Evolutionary conservation across 2,329 filamentous ascomycete species (phyloP).

Genomic region (Botrytis byssoidea): DNA sequence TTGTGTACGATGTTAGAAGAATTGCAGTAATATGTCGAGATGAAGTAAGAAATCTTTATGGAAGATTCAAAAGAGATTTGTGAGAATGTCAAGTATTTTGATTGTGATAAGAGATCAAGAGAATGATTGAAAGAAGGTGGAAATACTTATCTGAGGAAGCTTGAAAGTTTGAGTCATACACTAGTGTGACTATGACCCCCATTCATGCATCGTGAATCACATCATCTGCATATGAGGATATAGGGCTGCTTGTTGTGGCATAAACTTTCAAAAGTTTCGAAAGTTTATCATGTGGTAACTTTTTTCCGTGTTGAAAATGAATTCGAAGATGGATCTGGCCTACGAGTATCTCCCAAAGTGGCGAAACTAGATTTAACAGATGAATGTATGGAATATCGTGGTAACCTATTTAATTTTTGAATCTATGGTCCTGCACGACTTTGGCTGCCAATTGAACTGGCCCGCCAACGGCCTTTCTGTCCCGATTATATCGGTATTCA

Average conservation of each 20-base stretch:
- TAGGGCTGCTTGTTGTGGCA: neutral
- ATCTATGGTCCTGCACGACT: neutral
- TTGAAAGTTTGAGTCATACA: constrained; percentile 1
- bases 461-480: neutral
- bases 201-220: neutral
- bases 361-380: neutral
- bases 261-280: no score
- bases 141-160: neutral
- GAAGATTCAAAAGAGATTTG: neutral
- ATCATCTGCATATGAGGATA: neutral
- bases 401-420: neutral
- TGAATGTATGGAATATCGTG: neutral
- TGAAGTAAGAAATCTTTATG: neutral
- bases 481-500: neutral
- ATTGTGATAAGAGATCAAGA: neutral
- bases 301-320: no score
- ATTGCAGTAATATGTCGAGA: neutral
- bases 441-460: constrained; percentile 4
- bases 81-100: neutral
- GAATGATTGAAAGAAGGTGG: neutral
- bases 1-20: neutral
- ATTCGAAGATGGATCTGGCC: no score
- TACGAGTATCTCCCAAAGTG: neutral
- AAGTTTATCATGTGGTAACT: neutral
- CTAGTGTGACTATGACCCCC: neutral